These are phyloP conservation scores for Pythium vanterpoolii DNA, from an alignment of 352 stramenopile species.

Conservation along the genomic window DNA sequence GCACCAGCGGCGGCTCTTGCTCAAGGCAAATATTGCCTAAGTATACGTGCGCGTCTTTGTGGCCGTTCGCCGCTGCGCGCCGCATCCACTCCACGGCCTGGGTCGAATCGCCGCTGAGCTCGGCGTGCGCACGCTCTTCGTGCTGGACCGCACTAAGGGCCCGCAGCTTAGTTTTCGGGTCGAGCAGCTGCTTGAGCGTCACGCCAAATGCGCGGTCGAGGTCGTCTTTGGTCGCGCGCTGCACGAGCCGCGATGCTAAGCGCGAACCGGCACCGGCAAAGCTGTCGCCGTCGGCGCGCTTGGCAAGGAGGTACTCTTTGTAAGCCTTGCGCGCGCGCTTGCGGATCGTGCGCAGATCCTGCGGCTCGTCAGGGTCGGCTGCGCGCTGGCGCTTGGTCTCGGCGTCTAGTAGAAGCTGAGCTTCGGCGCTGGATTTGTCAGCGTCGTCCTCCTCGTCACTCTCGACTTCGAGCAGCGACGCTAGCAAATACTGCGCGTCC, in stretches of 20 bases:
- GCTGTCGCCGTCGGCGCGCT: constrained; percentile 27
- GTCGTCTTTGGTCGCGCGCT: constrained; percentile 51
- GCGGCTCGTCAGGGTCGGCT: constrained; percentile 36
- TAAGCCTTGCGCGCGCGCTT: constrained; percentile 75
- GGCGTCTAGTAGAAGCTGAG: constrained; percentile 49
- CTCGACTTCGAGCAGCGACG: constrained; percentile 50
- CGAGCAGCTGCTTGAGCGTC: constrained; percentile 63
- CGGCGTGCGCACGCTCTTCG: constrained; percentile 27
- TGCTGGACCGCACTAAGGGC: constrained; percentile 32
- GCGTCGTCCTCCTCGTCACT: constrained; percentile 22
- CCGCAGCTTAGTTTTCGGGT: constrained; percentile 51
- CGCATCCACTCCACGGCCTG: constrained; percentile 81
- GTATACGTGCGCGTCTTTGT: constrained; percentile 77
- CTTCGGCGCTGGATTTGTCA: constrained; percentile 21
- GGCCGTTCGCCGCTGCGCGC: constrained; percentile 65
- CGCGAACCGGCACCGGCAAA: constrained; percentile 7
- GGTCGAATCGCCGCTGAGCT: constrained; percentile 39
- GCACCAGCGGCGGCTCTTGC: constrained; percentile 71
- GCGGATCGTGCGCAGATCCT: constrained; percentile 73
- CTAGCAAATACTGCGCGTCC: constrained; percentile 77
- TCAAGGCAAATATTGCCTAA: constrained; percentile 78
- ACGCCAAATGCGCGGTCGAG: constrained; percentile 72
- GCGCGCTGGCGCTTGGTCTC: constrained; percentile 63
- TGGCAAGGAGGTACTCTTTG: constrained; percentile 62
- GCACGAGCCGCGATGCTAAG: constrained; percentile 33